Evolutionary conservation across 345 rosid species (phyloP).

Genomic region (Garcia nutans): DNA sequence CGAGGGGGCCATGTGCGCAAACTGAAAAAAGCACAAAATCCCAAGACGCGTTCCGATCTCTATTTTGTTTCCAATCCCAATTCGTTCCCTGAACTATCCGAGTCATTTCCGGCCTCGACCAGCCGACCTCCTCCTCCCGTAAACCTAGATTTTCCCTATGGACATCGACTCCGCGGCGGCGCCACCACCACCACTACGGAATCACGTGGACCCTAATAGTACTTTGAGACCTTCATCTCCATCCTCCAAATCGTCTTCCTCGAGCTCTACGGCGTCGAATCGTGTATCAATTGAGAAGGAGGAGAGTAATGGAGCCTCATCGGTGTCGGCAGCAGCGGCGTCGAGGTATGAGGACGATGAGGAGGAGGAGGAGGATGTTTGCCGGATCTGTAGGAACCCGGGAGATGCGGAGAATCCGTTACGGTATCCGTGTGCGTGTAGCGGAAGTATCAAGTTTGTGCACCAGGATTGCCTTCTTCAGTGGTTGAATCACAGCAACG

Average conservation of each 20-base stretch:
- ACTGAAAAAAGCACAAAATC: background rate
- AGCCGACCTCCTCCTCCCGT: background rate
- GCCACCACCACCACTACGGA: conserved; percentile 11
- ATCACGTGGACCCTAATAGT: conserved; percentile 8
- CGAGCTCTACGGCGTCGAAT: conserved; percentile 12
- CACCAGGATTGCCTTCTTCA: conserved; percentile 98
- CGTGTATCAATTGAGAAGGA: conserved; percentile 20
- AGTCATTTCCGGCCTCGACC: background rate
- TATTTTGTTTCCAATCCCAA: conserved; percentile 2
- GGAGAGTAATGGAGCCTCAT: conserved; percentile 16
- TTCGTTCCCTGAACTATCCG: conserved; percentile 18
- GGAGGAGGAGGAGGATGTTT: conserved; percentile 93
- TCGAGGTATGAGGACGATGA: conserved; percentile 63
- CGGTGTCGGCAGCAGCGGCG: conserved; percentile 20
- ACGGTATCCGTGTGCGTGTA: conserved; percentile 93
- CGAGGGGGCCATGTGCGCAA: background rate
- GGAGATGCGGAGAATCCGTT: conserved; percentile 93
- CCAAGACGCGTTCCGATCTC: background rate
- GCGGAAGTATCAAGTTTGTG: conserved; percentile 97
- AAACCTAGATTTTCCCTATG: conserved; percentile 24
- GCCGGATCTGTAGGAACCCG: conserved; percentile 98
- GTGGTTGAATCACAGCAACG: conserved; percentile 99
- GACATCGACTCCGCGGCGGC: conserved; percentile 47
- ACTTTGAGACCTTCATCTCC: background rate
- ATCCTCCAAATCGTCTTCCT: conserved; percentile 20